Evolutionary conservation across 805 yeast species (phyloP).

Genomic region (Metschnikowia baotianmanensis): DNA sequence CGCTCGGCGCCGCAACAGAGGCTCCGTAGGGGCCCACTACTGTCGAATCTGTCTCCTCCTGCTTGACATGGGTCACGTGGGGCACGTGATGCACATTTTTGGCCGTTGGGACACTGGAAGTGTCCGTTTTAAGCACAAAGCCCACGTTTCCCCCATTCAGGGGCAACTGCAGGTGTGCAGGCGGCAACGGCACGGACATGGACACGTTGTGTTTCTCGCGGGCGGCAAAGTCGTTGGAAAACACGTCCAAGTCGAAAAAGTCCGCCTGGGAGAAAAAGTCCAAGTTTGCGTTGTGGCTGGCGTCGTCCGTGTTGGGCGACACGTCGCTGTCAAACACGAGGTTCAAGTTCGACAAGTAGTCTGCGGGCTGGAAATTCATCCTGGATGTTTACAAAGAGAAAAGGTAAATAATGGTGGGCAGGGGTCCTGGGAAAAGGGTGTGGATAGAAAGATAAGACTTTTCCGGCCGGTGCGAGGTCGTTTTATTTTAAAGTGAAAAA

Average conservation of each 20-base stretch:
- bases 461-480: too few species aligned
- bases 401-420: conserved; percentile 8
- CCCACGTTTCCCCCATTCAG: conserved; percentile 1
- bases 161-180: conserved; percentile 7
- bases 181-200: conserved; percentile 1
- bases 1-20: too few species aligned
- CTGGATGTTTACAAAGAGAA: conserved; percentile 3
- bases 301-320: conserved; percentile 22
- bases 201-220: conserved; percentile 11
- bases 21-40: too few species aligned
- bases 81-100: too few species aligned
- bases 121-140: neutral
- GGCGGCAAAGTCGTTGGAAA: conserved; percentile 21
- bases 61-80: conserved; percentile 5
- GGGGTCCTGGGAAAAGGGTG: neutral
- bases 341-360: conserved; percentile 40
- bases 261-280: conserved; percentile 40
- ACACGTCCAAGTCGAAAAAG: conserved; percentile 39
- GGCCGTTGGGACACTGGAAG: too few species aligned
- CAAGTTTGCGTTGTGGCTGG: conserved; percentile 28
- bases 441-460: neutral
- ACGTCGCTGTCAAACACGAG: conserved; percentile 33
- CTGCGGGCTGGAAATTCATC: conserved; percentile 43
- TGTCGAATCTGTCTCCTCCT: conserved; percentile 4
- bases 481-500: neutral